Conservation (phyloP, 805 yeast genomes). For the Ogataea minuta region DNA sequence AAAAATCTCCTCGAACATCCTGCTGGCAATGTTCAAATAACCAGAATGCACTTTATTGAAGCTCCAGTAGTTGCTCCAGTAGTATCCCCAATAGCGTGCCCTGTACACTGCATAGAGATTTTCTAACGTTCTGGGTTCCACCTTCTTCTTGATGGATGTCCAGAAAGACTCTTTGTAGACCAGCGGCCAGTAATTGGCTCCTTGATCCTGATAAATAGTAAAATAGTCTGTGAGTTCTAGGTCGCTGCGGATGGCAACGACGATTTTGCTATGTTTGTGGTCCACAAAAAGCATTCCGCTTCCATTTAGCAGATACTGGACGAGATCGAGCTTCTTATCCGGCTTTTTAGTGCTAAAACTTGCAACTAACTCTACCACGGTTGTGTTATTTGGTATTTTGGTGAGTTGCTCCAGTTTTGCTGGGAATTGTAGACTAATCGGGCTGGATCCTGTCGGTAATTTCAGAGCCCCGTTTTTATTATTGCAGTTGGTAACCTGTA, state of each 20-base stretch:
- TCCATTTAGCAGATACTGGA: slow-evolving; percentile 19
- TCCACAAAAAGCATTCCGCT: slow-evolving; percentile 20
- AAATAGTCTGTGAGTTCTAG: slow-evolving; percentile 21
- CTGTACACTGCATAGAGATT: slow-evolving; percentile 12
- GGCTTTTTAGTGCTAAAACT: slow-evolving; percentile 17
- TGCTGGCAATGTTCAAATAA: slow-evolving; percentile 18
- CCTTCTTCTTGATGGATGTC: slow-evolving; percentile 12
- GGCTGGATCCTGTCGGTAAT: slow-evolving; percentile 6
- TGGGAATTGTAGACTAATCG: slow-evolving; percentile 13
- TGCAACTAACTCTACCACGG: slow-evolving; percentile 12
- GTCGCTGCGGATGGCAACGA: slow-evolving; percentile 21
- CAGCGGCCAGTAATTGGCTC: slow-evolving; percentile 19
- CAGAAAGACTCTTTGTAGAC: slow-evolving; percentile 20
- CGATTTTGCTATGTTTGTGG: slow-evolving; percentile 18
- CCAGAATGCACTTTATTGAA: slow-evolving; percentile 22
- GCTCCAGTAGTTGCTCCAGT: slow-evolving; percentile 16
- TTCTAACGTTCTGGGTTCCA: slow-evolving; percentile 1
- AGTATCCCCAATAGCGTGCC: slow-evolving; percentile 20
- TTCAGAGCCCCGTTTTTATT: slow-evolving; percentile 19
- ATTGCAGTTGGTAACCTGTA: slow-evolving; percentile 22
- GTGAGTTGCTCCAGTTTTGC: slow-evolving; percentile 13
- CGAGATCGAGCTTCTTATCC: slow-evolving; percentile 14
- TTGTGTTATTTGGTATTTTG: slow-evolving; percentile 14
- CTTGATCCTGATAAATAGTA: slow-evolving; percentile 20
- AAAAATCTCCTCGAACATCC: slow-evolving; percentile 22